Percentiles rank a stretch among this genome's conserved stretches.
These are phyloP conservation scores for Dipodascus albidus DNA, from an alignment of 805 yeast genomes.

Conservation along the genomic window DNA sequence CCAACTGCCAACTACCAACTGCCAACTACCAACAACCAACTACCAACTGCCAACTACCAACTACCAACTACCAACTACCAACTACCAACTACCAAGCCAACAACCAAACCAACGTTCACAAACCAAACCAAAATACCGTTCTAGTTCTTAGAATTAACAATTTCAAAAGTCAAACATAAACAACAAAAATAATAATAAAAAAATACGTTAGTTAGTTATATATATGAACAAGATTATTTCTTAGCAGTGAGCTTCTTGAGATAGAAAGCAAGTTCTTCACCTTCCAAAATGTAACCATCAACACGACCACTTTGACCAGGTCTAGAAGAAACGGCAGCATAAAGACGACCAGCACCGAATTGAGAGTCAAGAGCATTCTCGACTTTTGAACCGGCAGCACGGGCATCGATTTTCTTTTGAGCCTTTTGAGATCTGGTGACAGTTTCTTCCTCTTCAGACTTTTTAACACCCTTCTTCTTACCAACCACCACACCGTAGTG, in stretches of 20 bases:
- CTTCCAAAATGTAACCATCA: conserved; percentile 99
- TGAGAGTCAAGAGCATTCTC: conserved; percentile 89
- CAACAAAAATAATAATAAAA: background rate
- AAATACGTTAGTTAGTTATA: conserved; percentile 6
- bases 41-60: too few relatives aligned
- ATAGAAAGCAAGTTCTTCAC: conserved; percentile 99
- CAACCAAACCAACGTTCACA: too few relatives aligned
- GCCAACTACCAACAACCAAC: too few relatives aligned
- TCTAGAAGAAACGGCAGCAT: conserved; percentile 97
- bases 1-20: too few relatives aligned
- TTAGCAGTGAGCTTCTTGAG: conserved; percentile 98
- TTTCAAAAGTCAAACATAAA: background rate
- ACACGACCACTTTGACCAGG: conserved; percentile 99
- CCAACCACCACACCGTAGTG: conserved; percentile 94
- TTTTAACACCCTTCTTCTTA: conserved; percentile 57
- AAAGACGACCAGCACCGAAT: conserved; percentile 97
- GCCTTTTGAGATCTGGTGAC: conserved; percentile 61
- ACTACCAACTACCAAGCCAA: too few relatives aligned
- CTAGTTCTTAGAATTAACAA: too few relatives aligned
- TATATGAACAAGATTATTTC: conserved; percentile 67
- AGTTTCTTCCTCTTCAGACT: conserved; percentile 26
- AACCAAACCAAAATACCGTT: too few relatives aligned
- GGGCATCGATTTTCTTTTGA: conserved; percentile 87
- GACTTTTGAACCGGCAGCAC: conserved; percentile 75
- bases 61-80: too few relatives aligned